Conservation (phyloP, 169 alveolate genomes). For the Amoebophrya sp. region DNA sequence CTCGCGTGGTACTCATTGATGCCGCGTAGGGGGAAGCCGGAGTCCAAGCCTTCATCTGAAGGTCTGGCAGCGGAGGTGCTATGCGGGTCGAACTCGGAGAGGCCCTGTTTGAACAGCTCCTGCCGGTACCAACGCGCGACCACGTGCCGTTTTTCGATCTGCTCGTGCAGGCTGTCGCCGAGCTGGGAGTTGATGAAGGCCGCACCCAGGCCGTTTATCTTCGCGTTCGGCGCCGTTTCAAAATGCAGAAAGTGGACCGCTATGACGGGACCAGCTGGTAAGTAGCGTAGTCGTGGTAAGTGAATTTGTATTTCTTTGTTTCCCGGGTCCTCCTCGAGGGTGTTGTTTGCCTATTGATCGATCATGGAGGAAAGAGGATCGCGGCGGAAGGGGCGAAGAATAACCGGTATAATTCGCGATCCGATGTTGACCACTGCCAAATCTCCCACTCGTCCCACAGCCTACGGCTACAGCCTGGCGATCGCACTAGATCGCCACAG, state of each 20-base stretch:
- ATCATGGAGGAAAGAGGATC: too few relatives aligned
- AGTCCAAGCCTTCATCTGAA: background rate
- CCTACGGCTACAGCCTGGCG: too few relatives aligned
- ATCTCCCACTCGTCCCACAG: too few relatives aligned
- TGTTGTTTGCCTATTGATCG: too few relatives aligned
- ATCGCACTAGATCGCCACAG: too few relatives aligned
- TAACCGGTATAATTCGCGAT: too few relatives aligned
- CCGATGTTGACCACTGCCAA: too few relatives aligned
- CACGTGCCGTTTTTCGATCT: background rate
- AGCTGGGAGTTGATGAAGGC: slow-evolving; percentile 27
- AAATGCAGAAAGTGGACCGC: slow-evolving; percentile 31
- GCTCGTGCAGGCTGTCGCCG: background rate
- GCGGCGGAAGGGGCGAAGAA: too few relatives aligned
- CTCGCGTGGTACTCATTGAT: background rate
- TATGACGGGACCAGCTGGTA: too few relatives aligned
- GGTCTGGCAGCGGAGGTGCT: background rate
- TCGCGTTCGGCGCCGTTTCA: slow-evolving; percentile 33
- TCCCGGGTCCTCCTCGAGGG: too few relatives aligned
- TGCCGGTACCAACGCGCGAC: background rate
- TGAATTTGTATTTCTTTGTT: too few relatives aligned
- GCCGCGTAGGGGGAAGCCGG: background rate
- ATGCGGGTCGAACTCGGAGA: background rate
- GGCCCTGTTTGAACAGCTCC: background rate
- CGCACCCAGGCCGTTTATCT: slow-evolving; percentile 34
- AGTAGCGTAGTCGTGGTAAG: too few relatives aligned